A percentile compares a stretch with the other conserved stretches of the same genome.
These are phyloP conservation scores for Rhododendron ovatum DNA, from an alignment of 148 eudicot genomes.

Conservation along the genomic window DNA sequence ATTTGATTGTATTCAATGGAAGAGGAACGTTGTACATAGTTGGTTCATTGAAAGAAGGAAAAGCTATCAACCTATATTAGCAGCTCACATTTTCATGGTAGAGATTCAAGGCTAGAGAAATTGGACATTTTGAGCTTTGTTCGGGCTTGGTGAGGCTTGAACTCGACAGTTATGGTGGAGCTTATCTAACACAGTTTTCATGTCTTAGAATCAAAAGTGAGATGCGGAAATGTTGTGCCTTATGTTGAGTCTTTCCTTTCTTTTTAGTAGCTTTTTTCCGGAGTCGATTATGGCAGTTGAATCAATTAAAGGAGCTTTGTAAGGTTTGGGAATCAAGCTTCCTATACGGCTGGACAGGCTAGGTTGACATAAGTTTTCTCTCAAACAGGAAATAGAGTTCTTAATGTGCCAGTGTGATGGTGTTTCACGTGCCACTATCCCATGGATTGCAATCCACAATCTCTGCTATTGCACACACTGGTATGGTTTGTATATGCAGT, in stretches of 20 bases:
- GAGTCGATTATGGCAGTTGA: neutral
- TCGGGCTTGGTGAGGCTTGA: neutral
- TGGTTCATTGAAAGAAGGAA: neutral
- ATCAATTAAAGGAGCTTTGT: neutral
- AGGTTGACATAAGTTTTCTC: neutral
- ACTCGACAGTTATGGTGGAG: neutral
- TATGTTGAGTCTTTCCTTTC: neutral
- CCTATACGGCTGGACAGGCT: neutral
- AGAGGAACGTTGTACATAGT: neutral
- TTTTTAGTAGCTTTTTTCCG: neutral
- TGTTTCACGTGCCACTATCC: neutral
- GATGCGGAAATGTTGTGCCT: neutral
- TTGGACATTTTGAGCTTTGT: neutral
- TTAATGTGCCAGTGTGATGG: neutral
- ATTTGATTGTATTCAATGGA: neutral
- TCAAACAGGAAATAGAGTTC: neutral
- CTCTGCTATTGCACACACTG: neutral
- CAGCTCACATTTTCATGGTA: neutral
- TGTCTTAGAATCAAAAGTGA: neutral
- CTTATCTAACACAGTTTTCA: neutral
- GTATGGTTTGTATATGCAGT: neutral
- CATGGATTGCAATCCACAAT: neutral
- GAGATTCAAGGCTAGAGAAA: neutral
- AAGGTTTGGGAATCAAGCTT: neutral
- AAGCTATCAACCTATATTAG: neutral